Conservation (phyloP, 352 stramenopile species). For the Blastocystis sp. region DNA sequence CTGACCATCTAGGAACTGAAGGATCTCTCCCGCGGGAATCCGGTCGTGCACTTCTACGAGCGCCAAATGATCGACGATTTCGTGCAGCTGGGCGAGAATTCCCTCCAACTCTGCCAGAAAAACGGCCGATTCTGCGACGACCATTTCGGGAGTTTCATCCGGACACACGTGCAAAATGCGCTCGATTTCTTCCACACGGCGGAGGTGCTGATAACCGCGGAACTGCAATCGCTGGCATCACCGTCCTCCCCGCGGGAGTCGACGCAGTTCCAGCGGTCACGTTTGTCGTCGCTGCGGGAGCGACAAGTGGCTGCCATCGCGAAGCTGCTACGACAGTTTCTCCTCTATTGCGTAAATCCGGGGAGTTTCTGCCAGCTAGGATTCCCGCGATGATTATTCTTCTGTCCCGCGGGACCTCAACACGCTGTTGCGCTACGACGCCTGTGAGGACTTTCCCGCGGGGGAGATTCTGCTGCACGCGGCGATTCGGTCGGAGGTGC, state of each 20-base stretch:
- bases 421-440: not conserved
- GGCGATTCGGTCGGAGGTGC: not conserved
- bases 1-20: not conserved
- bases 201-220: not conserved
- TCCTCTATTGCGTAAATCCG: not conserved
- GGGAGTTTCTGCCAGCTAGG: not conserved
- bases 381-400: not conserved
- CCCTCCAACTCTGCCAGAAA: not conserved
- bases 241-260: not conserved
- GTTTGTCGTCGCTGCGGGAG: too few relatives aligned
- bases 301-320: too few relatives aligned
- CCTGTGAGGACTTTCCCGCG: too few relatives aligned
- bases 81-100: not conserved
- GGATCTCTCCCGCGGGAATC: not conserved
- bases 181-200: slow-evolving; percentile 15
- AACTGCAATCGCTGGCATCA: not conserved
- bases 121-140: not conserved
- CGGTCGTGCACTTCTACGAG: not conserved
- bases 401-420: not conserved
- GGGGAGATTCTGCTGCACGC: not conserved
- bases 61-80: not conserved
- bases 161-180: slow-evolving; percentile 13
- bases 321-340: not conserved
- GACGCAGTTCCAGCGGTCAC: too few relatives aligned
- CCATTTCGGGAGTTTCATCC: not conserved